Evolutionary conservation across 31 red algal genomes (phyloP).

Genomic region (Odonthalia washingtoniensis): DNA sequence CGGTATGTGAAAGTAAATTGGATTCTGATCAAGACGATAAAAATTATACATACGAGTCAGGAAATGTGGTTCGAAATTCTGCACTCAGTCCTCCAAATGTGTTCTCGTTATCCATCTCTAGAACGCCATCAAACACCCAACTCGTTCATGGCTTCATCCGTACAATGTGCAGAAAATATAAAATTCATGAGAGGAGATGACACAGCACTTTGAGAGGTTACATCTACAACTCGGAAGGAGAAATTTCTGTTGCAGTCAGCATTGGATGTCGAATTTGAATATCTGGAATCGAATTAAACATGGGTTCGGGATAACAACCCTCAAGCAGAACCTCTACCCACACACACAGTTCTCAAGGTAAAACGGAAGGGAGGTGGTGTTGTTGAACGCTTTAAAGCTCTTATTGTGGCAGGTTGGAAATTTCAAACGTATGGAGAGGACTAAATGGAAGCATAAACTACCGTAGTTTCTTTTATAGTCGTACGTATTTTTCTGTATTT

Average conservation of each 20-base stretch:
- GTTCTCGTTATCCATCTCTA: background rate
- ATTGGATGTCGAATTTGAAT: constrained; percentile 1
- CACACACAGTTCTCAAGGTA: constrained; percentile 14
- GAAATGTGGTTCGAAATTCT: background rate
- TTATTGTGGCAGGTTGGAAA: constrained; percentile 21
- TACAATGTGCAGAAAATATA: background rate
- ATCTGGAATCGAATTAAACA: background rate
- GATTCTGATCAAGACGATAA: background rate
- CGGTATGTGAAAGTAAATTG: background rate
- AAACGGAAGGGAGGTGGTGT: constrained; percentile 16
- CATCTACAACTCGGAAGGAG: background rate
- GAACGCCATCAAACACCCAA: background rate
- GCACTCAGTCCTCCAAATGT: no score
- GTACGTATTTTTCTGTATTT: constrained; percentile 10
- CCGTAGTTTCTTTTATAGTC: constrained; percentile 1
- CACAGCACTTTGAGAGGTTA: background rate
- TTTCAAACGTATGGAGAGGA: constrained; percentile 8
- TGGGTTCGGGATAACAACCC: background rate
- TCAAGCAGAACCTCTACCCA: constrained; percentile 22
- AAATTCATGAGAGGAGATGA: background rate
- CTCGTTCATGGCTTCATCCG: background rate
- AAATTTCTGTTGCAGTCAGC: background rate
- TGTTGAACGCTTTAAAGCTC: constrained; percentile 26
- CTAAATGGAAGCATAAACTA: constrained; percentile 14
- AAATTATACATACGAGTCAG: background rate